A percentile compares a stretch with the other conserved stretches of the same genome.
Conservation (phyloP, 2,329 filamentous ascomycete genomes). For the Fusarium oxysporum region DNA sequence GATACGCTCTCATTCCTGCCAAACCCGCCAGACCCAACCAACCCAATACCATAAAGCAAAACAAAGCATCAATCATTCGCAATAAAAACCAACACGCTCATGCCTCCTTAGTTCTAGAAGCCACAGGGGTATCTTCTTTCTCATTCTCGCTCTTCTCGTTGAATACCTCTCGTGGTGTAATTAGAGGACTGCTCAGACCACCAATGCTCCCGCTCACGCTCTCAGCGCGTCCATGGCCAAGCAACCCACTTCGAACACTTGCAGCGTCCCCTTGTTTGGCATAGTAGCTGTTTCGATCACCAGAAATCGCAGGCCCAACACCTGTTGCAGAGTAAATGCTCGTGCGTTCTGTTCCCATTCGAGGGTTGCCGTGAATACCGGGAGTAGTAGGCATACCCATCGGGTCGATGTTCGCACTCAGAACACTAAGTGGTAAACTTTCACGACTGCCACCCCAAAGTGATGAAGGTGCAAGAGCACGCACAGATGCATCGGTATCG, state of each 20-base stretch:
- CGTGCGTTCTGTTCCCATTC: constrained; percentile 70
- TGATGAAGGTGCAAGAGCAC: constrained; percentile 84
- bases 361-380: constrained; percentile 63
- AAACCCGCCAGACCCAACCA: constrained; percentile 26
- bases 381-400: constrained; percentile 58
- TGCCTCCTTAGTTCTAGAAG: constrained; percentile 36
- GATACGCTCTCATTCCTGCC: constrained; percentile 29
- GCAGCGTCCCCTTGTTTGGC: constrained; percentile 76
- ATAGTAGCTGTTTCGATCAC: constrained; percentile 86
- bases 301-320: constrained; percentile 71
- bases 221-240: constrained; percentile 83
- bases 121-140: constrained; percentile 30
- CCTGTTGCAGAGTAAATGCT: constrained; percentile 86
- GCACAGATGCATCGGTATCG: constrained; percentile 87
- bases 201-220: constrained; percentile 83
- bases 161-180: constrained; percentile 63
- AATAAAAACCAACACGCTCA: constrained; percentile 11
- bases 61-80: constrained; percentile 38
- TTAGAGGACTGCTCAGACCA: constrained; percentile 70
- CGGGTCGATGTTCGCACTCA: constrained; percentile 76
- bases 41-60: constrained; percentile 23
- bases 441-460: constrained; percentile 86
- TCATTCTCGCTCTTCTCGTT: constrained; percentile 51
- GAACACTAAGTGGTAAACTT: constrained; percentile 80
- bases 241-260: constrained; percentile 80